These are phyloP conservation scores for Polychaeton citri DNA, from an alignment of 2,329 filamentous ascomycete genomes.

Conservation along the genomic window DNA sequence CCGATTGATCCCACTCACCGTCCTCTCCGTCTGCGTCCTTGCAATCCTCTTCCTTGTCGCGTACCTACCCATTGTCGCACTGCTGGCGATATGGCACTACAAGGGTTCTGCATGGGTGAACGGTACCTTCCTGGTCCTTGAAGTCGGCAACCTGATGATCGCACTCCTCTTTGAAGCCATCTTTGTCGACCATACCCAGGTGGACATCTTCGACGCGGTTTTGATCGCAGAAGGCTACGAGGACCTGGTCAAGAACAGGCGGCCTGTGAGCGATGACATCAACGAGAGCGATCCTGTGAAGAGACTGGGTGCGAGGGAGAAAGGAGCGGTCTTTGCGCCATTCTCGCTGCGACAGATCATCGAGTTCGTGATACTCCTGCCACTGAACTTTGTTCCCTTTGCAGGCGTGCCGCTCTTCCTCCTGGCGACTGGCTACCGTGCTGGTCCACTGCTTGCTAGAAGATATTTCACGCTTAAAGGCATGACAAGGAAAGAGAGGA, in stretches of 20 bases:
- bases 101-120: slow-evolving; percentile 73
- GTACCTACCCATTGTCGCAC: slow-evolving; percentile 78
- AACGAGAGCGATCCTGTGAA: slow-evolving; percentile 61
- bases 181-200: slow-evolving; percentile 56
- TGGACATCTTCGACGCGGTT: slow-evolving; percentile 70
- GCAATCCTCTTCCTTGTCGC: slow-evolving; percentile 76
- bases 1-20: slow-evolving; percentile 63
- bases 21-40: slow-evolving; percentile 74
- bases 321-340: slow-evolving; percentile 64
- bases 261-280: slow-evolving; percentile 53
- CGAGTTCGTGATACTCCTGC: slow-evolving; percentile 54
- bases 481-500: slow-evolving; percentile 59
- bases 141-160: slow-evolving; percentile 48
- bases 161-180: slow-evolving; percentile 42
- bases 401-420: slow-evolving; percentile 78
- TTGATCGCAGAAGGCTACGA: slow-evolving; percentile 61
- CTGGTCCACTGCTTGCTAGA: slow-evolving; percentile 82
- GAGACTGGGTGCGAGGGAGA: slow-evolving; percentile 70
- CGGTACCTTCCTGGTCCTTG: slow-evolving; percentile 69
- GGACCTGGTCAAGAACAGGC: slow-evolving; percentile 48
- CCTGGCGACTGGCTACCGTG: slow-evolving; percentile 71
- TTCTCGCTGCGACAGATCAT: slow-evolving; percentile 85
- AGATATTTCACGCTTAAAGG: slow-evolving; percentile 75
- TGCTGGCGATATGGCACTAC: slow-evolving; percentile 81
- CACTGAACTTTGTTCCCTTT: slow-evolving; percentile 77